A percentile compares a stretch with the other conserved stretches of the same genome.
Evolutionary conservation across 768 basidiomycete genomes (phyloP).

Genomic region (Austroboletus festivus): DNA sequence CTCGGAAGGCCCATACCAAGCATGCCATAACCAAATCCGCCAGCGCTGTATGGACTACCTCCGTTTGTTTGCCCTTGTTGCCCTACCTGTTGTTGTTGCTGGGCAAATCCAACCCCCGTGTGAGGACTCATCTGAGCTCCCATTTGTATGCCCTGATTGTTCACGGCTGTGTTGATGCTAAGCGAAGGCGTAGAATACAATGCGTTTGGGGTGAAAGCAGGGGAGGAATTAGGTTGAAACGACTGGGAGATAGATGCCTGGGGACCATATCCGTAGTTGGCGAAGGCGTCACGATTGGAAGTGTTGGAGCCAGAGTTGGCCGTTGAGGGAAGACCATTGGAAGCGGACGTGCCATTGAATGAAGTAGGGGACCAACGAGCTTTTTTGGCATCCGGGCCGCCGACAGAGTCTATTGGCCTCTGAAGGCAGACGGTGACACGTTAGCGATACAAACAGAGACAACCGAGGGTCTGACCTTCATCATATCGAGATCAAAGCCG

Average conservation of each 20-base stretch:
- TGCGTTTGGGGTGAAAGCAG: constrained; percentile 51
- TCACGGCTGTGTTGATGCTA: constrained; percentile 56
- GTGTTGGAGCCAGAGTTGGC: constrained; percentile 36
- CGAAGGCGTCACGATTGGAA: constrained; percentile 65
- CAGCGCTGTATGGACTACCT: constrained; percentile 51
- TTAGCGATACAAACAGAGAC: constrained; percentile 3
- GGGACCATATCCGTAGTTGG: constrained; percentile 85
- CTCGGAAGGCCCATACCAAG: constrained; percentile 76
- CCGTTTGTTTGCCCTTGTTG: constrained; percentile 44
- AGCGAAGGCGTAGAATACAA: constrained; percentile 74
- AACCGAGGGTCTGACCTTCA: constrained; percentile 59
- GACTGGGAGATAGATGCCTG: constrained; percentile 62
- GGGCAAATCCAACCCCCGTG: constrained; percentile 51
- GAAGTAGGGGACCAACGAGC: constrained; percentile 83
- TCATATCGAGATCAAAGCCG: constrained; percentile 86
- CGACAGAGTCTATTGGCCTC: constrained; percentile 84
- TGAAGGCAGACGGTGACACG: constrained; percentile 28
- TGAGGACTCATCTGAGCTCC: constrained; percentile 69
- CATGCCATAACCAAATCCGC: constrained; percentile 63
- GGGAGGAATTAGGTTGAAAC: constrained; percentile 44
- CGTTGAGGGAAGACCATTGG: constrained; percentile 35
- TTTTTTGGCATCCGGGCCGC: constrained; percentile 85
- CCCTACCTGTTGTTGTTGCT: constrained; percentile 35
- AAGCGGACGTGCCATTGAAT: constrained; percentile 33
- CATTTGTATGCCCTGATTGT: constrained; percentile 45